phyloP scores from a whole-genome alignment of 1,284 basidiomycete genomes.

The Laetiporus sulphureus region DNA sequence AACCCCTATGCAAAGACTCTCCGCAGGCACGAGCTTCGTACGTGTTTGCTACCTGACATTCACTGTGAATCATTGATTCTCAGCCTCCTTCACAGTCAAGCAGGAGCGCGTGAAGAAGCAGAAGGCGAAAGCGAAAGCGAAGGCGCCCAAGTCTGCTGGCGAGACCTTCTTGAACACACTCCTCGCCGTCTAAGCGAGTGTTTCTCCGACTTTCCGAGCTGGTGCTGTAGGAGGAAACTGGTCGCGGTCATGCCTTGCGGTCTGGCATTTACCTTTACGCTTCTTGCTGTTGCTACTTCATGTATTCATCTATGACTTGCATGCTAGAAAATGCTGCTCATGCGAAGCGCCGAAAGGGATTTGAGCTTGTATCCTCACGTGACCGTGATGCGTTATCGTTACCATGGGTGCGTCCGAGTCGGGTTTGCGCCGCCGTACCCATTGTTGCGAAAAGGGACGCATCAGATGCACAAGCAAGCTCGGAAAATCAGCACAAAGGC shows the following conservation, averaged over 20 bases:
- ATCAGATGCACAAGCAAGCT: too few relatives aligned
- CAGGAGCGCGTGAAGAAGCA: conserved; percentile 68
- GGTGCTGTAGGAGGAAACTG: too few relatives aligned
- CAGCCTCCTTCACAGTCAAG: conserved; percentile 44
- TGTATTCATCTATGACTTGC: neutral
- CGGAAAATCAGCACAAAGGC: too few relatives aligned
- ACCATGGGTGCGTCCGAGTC: too few relatives aligned
- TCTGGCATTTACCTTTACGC: too few relatives aligned
- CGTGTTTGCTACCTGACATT: conserved; percentile 27
- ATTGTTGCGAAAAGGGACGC: too few relatives aligned
- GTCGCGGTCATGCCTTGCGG: too few relatives aligned
- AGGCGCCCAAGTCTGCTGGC: conserved; percentile 60
- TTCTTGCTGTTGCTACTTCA: neutral
- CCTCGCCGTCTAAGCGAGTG: conserved; percentile 68
- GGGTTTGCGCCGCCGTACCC: too few relatives aligned
- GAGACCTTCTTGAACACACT: conserved; percentile 86
- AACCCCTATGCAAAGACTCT: conserved; percentile 99
- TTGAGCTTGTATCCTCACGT: too few relatives aligned
- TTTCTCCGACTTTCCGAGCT: too few relatives aligned
- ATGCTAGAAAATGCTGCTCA: neutral
- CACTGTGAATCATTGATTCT: neutral
- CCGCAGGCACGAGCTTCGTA: conserved; percentile 82
- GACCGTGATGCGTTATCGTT: too few relatives aligned
- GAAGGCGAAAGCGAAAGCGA: conserved; percentile 59
- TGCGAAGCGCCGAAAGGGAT: too few relatives aligned